Evolutionary conservation across 805 yeast genomes (phyloP).

Genomic region (Yarrowia bubula): DNA sequence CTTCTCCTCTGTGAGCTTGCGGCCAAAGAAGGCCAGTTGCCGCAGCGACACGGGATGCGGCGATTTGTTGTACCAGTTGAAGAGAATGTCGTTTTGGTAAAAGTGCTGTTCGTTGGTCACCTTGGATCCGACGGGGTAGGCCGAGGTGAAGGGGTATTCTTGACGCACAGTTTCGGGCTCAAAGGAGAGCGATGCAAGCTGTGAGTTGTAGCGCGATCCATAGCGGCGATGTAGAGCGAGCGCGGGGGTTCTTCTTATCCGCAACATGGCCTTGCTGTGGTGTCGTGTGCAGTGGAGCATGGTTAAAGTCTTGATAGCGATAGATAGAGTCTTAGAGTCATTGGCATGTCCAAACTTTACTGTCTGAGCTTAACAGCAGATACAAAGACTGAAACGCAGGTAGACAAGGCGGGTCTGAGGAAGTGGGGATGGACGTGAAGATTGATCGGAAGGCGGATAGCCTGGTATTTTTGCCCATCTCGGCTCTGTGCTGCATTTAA

Average conservation of each 20-base stretch:
- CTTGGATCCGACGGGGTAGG: slow-evolving; percentile 42
- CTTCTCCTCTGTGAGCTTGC: slow-evolving; percentile 70
- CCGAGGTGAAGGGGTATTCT: slow-evolving; percentile 27
- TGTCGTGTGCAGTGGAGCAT: slow-evolving; percentile 21
- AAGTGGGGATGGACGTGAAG: slow-evolving; percentile 11
- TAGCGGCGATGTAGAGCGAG: not conserved
- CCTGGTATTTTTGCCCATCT: not conserved
- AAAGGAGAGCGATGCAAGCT: slow-evolving; percentile 19
- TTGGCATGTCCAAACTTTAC: slow-evolving; percentile 13
- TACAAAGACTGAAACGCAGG: slow-evolving; percentile 9
- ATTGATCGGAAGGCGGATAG: not conserved
- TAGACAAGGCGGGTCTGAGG: slow-evolving; percentile 16
- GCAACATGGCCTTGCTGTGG: slow-evolving; percentile 12
- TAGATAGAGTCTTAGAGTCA: slow-evolving; percentile 24
- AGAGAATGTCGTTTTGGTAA: slow-evolving; percentile 72
- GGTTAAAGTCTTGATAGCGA: slow-evolving; percentile 20
- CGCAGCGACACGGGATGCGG: slow-evolving; percentile 90
- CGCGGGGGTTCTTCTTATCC: not conserved
- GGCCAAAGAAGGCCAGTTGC: slow-evolving; percentile 88
- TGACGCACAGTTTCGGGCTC: slow-evolving; percentile 22
- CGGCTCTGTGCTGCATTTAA: not conserved
- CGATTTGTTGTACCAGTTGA: slow-evolving; percentile 58
- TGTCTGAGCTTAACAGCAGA: not conserved
- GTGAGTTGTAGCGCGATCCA: slow-evolving; percentile 9
- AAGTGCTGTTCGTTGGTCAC: slow-evolving; percentile 70